These are phyloP conservation scores for Mychonastes homosphaera DNA, from an alignment of 139 green algal genomes.

Conservation along the genomic window DNA sequence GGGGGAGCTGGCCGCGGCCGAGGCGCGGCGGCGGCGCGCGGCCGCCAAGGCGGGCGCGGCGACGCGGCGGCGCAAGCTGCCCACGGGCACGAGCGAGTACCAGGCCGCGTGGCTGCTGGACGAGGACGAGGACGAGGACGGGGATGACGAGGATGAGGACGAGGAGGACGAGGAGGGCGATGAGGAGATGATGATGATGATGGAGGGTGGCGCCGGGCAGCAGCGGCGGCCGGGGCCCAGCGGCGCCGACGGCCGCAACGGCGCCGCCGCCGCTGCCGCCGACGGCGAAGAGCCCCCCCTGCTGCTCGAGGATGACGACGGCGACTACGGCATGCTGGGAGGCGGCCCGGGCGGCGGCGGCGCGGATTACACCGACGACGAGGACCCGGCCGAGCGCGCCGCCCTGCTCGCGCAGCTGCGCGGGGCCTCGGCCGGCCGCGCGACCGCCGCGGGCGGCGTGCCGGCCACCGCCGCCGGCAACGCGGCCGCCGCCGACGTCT, in stretches of 20 bases:
- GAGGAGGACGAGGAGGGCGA: constrained; percentile 24
- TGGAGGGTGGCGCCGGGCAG: constrained; percentile 17
- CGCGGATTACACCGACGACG: no score
- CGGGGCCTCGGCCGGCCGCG: no score
- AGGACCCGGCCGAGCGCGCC: no score
- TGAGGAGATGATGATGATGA: constrained; percentile 16
- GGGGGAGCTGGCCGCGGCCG: constrained; percentile 52
- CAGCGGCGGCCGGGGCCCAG: neutral
- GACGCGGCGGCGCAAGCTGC: constrained; percentile 19
- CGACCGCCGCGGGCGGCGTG: neutral
- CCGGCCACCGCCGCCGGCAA: neutral
- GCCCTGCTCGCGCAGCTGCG: no score
- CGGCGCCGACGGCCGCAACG: neutral
- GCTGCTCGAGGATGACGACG: no score
- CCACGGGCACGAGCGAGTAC: constrained; percentile 80
- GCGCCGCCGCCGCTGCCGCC: neutral
- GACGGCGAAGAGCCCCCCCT: no score
- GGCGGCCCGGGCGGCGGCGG: no score
- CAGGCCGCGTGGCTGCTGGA: constrained; percentile 88
- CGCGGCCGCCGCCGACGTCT: no score
- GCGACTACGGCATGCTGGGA: no score
- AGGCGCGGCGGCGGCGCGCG: no score
- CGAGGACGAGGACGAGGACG: constrained; percentile 29
- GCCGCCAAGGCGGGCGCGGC: constrained; percentile 14
- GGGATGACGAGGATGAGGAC: constrained; percentile 36